A percentile compares a stretch with the other conserved stretches of the same genome.
These are phyloP conservation scores for Vigna mungo DNA, from an alignment of 306 rosid genomes.

Conservation along the genomic window DNA sequence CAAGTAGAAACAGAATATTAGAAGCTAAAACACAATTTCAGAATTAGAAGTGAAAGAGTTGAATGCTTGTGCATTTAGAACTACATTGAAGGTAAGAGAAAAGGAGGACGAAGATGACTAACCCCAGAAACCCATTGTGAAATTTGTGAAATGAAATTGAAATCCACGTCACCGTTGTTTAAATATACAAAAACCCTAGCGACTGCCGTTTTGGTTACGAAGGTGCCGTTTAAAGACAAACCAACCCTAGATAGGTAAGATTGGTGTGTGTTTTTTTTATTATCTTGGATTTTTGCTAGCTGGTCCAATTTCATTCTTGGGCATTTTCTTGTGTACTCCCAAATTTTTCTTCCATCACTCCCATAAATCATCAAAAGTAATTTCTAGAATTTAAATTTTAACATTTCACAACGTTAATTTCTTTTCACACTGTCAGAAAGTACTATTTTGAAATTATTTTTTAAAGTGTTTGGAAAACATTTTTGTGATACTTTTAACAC, in stretches of 20 bases:
- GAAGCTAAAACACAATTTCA: background rate
- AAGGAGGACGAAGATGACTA: conserved; percentile 31
- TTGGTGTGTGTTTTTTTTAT: too few species aligned
- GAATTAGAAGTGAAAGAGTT: too few species aligned
- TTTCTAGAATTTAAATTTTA: too few species aligned
- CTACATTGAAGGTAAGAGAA: background rate
- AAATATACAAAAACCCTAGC: conserved; percentile 40
- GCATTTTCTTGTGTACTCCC: too few species aligned
- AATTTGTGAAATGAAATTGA: background rate
- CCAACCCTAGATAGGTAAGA: conserved; percentile 21
- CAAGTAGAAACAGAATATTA: too few species aligned
- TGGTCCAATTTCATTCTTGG: background rate
- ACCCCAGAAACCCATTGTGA: conserved; percentile 89
- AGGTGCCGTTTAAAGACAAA: conserved; percentile 5
- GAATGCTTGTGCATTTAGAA: background rate
- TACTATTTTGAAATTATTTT: too few species aligned
- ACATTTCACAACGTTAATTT: too few species aligned
- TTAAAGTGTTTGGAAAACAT: too few species aligned
- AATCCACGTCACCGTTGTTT: conserved; percentile 11
- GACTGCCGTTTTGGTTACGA: background rate
- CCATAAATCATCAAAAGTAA: too few species aligned
- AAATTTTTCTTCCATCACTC: too few species aligned
- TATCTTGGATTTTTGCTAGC: background rate
- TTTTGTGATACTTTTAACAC: too few species aligned
- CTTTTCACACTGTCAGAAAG: too few species aligned